Conservation (phyloP, 768 basidiomycete genomes). For the Rhodotorula toruloides region DNA sequence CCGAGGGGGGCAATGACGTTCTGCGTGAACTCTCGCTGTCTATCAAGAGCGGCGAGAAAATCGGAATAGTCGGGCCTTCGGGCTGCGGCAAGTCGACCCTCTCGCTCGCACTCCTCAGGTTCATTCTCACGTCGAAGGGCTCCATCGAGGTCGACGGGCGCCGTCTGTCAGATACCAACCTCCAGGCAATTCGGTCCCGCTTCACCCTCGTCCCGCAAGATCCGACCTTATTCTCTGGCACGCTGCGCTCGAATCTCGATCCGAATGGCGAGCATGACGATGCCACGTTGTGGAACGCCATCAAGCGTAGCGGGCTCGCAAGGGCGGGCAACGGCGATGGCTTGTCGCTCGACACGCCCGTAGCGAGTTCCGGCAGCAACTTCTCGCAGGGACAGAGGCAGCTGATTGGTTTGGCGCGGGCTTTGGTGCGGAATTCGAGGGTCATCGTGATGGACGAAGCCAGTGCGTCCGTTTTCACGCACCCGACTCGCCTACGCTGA, state of each 20-base stretch:
- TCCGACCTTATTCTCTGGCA: conserved; percentile 50
- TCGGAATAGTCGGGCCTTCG: conserved; percentile 45
- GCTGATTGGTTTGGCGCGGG: conserved; percentile 45
- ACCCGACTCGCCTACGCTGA: background rate
- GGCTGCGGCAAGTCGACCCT: conserved; percentile 51
- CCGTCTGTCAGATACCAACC: conserved; percentile 46
- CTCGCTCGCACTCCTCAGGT: conserved; percentile 49
- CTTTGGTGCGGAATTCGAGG: conserved; percentile 36
- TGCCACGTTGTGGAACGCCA: conserved; percentile 40
- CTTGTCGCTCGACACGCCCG: conserved; percentile 17
- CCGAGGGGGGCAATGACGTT: conserved; percentile 45
- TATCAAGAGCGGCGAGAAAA: conserved; percentile 47
- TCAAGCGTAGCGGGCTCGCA: conserved; percentile 36
- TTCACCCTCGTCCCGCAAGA: conserved; percentile 46
- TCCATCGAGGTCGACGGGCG: conserved; percentile 47
- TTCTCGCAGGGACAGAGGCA: conserved; percentile 90
- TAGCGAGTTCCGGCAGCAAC: conserved; percentile 51
- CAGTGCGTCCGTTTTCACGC: background rate
- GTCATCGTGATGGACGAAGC: conserved; percentile 40
- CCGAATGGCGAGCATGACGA: conserved; percentile 39
- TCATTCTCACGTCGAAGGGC: conserved; percentile 47
- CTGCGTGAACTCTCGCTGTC: conserved; percentile 47
- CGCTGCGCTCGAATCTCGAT: conserved; percentile 58
- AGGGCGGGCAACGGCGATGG: background rate
- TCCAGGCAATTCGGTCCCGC: conserved; percentile 61